Conservation (phyloP, 2,329 filamentous ascomycete species). For the Calonectria fujianensis region DNA sequence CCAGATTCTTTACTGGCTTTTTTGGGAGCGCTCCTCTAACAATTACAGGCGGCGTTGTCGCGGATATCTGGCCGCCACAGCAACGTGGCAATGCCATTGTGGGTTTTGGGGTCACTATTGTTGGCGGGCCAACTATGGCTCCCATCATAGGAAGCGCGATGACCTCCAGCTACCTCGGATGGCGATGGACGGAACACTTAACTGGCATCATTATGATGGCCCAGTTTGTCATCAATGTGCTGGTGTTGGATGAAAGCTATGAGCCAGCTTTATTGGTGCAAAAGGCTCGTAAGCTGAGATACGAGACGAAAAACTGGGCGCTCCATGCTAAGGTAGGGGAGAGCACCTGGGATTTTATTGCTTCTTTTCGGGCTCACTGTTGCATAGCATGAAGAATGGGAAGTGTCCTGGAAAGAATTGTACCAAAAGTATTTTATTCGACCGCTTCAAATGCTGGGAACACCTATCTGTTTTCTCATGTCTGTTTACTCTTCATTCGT, state of each 20-base stretch:
- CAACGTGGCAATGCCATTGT: conserved; percentile 76
- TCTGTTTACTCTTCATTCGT: conserved; percentile 78
- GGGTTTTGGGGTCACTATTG: conserved; percentile 75
- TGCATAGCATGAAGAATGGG: conserved; percentile 60
- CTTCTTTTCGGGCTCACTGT: neutral
- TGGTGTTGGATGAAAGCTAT: conserved; percentile 77
- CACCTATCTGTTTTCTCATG: conserved; percentile 80
- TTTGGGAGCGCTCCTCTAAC: conserved; percentile 77
- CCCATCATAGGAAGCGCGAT: conserved; percentile 63
- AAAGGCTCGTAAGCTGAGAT: conserved; percentile 58
- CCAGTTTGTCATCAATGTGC: conserved; percentile 68
- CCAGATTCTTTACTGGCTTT: conserved; percentile 78
- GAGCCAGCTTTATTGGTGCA: conserved; percentile 71
- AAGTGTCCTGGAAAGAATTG: conserved; percentile 65
- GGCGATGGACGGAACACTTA: conserved; percentile 69
- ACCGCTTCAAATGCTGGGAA: conserved; percentile 71
- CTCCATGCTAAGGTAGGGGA: neutral
- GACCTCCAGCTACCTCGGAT: conserved; percentile 61
- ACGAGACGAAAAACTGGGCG: neutral
- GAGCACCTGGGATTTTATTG: neutral
- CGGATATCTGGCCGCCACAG: conserved; percentile 73
- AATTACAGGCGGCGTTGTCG: conserved; percentile 76
- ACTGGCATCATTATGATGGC: conserved; percentile 75
- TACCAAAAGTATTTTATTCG: conserved; percentile 60
- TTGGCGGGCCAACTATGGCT: conserved; percentile 71